Percentiles rank a stretch among this genome's conserved stretches.
Conservation (phyloP, 192 early-diverging fungal genomes). For the Umbelopsis ramanniana region DNA sequence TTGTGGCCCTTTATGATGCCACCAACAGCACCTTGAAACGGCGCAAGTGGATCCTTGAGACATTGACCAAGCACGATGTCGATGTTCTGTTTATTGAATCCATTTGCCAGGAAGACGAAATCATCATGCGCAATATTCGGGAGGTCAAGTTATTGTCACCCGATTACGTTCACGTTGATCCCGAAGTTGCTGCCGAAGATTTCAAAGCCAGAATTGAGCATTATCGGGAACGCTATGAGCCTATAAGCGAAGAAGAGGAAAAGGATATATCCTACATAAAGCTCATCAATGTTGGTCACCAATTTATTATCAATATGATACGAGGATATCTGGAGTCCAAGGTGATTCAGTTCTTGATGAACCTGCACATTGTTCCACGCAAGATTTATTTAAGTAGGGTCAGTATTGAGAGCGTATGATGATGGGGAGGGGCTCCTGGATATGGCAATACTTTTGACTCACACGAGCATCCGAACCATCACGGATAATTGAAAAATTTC, state of each 20-base stretch:
- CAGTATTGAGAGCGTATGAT: conserved; percentile 4
- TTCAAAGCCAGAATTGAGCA: conserved; percentile 92
- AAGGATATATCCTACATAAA: conserved; percentile 78
- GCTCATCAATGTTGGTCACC: conserved; percentile 91
- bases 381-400: conserved; percentile 89
- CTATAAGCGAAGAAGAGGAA: conserved; percentile 72
- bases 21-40: conserved; percentile 93
- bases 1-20: conserved; percentile 97
- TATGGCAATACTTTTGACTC: neutral
- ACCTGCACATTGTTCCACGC: conserved; percentile 94
- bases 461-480: neutral
- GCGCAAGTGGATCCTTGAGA: conserved; percentile 73
- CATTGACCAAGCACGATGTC: conserved; percentile 72
- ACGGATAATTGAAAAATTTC: neutral
- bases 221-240: conserved; percentile 91
- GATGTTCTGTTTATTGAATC: conserved; percentile 97
- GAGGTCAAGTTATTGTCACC: conserved; percentile 96
- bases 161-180: conserved; percentile 90
- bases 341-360: conserved; percentile 99
- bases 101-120: conserved; percentile 87
- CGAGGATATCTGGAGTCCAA: conserved; percentile 94
- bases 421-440: no score
- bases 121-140: conserved; percentile 91
- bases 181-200: conserved; percentile 86
- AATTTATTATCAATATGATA: conserved; percentile 93